Base-by-base conservation (phyloP, 208 protist genomes). In the Kentomonas sorsogonicus region DNA sequence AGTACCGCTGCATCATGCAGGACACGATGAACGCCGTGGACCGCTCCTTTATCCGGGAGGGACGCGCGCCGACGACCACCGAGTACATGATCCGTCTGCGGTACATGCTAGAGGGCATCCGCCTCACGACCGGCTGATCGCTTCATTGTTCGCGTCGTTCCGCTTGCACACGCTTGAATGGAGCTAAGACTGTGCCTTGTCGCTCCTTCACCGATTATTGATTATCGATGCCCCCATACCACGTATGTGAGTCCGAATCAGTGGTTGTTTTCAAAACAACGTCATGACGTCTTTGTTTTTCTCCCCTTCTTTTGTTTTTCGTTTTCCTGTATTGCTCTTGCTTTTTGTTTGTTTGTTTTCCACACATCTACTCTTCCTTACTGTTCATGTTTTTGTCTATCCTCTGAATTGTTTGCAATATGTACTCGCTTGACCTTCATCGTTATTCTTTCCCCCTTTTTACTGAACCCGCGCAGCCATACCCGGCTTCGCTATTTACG, bases 1-100 rank as follows among this genome's bases (percentile, higher is more conserved):
- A 89, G 69, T 93, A 89, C 59, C 73, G 83, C 23, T 74, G 73
- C 7, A 61, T 83, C 41, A 82, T 93, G 77, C 83, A 90, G 57
- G 86, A 93, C 53, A 58, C 76, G 4, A 71, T 89, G 58, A 82
- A 83, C 60, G 69, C 78, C 0, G 77, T 91, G 7, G 86, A 93
- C 62, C 73, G 79, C 38, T 88, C 75, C 3, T 93, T 86, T 53
- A 66, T 89, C 4, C 78, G 77, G 20, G 86, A 93, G 60, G 71
- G 71, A 16, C 75, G 73, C n/a, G 73, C 64, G 27, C 86, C 86
- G 9, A 78, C 72, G 7, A 76, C 77, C 3, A 72, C 36, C 31
- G 77, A 90, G 63, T 93, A 93, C 55, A 57, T 91, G 22, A 53
- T 79, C 16, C 77, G 86, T 3, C 65, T 93, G 5, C 66, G 66